Evolutionary conservation across 225 moss, liverwort and hornwort species (phyloP).

Genomic region (Bryoerythrophyllum caledonicum): DNA sequence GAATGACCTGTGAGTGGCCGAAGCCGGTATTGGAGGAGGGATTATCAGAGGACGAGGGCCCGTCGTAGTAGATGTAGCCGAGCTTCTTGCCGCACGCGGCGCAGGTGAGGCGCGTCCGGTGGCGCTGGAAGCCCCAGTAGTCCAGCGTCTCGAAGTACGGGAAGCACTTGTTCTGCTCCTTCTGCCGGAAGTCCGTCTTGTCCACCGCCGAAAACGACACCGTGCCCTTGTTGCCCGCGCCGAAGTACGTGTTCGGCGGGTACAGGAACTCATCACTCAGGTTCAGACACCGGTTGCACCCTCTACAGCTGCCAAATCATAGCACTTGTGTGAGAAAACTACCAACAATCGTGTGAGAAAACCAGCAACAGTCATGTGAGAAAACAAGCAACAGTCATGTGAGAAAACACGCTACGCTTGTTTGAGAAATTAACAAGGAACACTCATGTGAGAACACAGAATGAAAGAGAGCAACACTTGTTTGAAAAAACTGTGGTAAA

Average conservation of each 20-base stretch:
- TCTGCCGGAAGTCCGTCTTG: constrained; percentile 51
- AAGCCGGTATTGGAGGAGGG: constrained; percentile 37
- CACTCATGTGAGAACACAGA: not conserved
- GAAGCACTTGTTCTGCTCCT: constrained; percentile 44
- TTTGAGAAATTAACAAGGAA: not conserved
- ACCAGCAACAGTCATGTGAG: too few species aligned
- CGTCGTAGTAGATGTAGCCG: constrained; percentile 57
- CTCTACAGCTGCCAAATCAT: constrained; percentile 50
- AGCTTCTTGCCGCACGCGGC: constrained; percentile 54
- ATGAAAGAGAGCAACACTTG: too few species aligned
- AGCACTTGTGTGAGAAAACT: not conserved
- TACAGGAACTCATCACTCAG: constrained; percentile 48
- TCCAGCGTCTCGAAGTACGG: constrained; percentile 61
- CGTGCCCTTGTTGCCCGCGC: constrained; percentile 59
- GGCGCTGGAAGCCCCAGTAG: constrained; percentile 55
- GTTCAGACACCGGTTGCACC: constrained; percentile 60
- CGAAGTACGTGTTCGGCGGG: constrained; percentile 48
- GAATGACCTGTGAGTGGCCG: constrained; percentile 38
- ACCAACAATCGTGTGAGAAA: too few species aligned
- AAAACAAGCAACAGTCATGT: too few species aligned
- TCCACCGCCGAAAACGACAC: constrained; percentile 54
- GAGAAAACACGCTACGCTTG: not conserved
- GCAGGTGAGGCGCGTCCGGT: constrained; percentile 41
- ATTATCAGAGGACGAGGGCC: constrained; percentile 18
- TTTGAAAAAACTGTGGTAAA: not conserved